Conservation (phyloP, 2,329 filamentous ascomycete genomes). For the Ophiostoma sp. region DNA sequence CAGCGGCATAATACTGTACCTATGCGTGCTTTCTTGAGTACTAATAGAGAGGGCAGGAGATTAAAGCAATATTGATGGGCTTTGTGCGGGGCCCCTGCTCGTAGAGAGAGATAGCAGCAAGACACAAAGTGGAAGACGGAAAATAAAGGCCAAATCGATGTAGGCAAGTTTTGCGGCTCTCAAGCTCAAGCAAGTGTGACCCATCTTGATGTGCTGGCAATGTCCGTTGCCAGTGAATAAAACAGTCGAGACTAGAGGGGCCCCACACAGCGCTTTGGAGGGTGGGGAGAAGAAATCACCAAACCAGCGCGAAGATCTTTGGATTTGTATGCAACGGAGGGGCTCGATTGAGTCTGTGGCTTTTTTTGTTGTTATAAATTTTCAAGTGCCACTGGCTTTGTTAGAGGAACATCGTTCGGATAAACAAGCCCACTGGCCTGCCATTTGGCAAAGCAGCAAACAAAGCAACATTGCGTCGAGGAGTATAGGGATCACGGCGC, state of each 20-base stretch:
- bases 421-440: not conserved
- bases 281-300: slow-evolving; percentile 31
- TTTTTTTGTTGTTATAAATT: not conserved
- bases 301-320: slow-evolving; percentile 42
- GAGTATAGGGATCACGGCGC: not conserved
- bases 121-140: slow-evolving; percentile 36
- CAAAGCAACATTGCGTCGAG: not conserved
- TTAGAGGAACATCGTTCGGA: not conserved
- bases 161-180: slow-evolving; percentile 59
- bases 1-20: slow-evolving; percentile 41
- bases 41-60: slow-evolving; percentile 32
- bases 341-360: slow-evolving; percentile 27
- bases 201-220: slow-evolving; percentile 85
- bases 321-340: slow-evolving; percentile 26
- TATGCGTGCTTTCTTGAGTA: slow-evolving; percentile 59
- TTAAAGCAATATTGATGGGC: not conserved
- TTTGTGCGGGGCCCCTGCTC: slow-evolving; percentile 4
- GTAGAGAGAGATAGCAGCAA: slow-evolving; percentile 35
- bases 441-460: not conserved
- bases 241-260: slow-evolving; percentile 54
- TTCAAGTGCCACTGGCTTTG: not conserved
- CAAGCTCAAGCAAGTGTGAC: slow-evolving; percentile 53
- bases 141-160: slow-evolving; percentile 43
- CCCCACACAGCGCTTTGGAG: slow-evolving; percentile 54
- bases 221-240: slow-evolving; percentile 73